Evolutionary conservation across 257 asterid species (phyloP).

Genomic region (Marsdenia floribunda): DNA sequence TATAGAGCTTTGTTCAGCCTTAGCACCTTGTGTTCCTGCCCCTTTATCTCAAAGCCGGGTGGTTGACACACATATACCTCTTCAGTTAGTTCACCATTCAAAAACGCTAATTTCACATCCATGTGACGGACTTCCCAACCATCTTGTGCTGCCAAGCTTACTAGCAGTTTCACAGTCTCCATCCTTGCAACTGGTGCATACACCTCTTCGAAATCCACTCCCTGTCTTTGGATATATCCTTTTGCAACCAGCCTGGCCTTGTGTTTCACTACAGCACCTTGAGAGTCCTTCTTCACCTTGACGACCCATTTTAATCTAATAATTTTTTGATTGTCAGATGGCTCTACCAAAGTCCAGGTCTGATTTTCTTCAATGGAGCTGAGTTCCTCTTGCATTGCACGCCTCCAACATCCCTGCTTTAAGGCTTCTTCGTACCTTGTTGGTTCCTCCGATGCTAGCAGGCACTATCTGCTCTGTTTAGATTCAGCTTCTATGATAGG

Average conservation of each 20-base stretch:
- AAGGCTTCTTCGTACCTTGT: neutral
- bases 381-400: neutral
- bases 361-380: neutral
- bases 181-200: neutral
- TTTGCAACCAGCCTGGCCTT: neutral
- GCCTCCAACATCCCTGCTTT: neutral
- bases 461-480: no score
- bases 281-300: neutral
- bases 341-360: neutral
- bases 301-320: neutral
- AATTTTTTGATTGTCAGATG: neutral
- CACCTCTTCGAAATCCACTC: neutral
- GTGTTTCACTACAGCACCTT: neutral
- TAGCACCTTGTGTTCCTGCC: neutral
- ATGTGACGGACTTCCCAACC: neutral
- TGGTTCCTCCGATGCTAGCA: neutral
- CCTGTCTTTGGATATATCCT: neutral
- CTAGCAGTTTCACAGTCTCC: neutral
- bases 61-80: neutral
- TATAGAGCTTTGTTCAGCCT: no score
- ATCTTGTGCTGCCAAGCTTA: neutral
- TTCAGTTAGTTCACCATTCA: neutral
- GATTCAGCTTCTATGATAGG: no score
- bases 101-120: neutral
- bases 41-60: neutral